These are phyloP conservation scores for Globisporangium spinosum DNA, from an alignment of 352 stramenopile species.

Conservation along the genomic window DNA sequence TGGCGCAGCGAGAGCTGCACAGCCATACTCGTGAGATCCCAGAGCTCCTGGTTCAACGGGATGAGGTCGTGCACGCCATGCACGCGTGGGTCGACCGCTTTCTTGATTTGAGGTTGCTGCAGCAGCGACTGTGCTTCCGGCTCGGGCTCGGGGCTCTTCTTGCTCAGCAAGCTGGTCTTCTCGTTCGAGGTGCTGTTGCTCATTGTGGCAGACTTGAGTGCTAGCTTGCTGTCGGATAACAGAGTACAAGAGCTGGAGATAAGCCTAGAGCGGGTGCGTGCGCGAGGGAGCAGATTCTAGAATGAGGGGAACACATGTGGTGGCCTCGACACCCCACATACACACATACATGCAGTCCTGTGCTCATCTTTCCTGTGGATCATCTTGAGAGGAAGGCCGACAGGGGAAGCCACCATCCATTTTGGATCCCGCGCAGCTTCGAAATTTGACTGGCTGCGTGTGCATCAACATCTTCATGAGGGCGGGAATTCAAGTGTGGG, in stretches of 20 bases:
- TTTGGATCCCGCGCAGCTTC: not conserved
- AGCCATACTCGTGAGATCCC: slow-evolving; percentile 61
- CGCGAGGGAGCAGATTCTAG: not conserved
- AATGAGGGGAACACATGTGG: not conserved
- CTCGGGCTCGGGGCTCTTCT: slow-evolving; percentile 5
- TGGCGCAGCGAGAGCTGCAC: slow-evolving; percentile 71
- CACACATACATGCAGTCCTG: too few relatives aligned
- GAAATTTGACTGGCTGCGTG: not conserved
- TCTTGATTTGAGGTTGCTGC: not conserved
- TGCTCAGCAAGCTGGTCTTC: slow-evolving; percentile 5
- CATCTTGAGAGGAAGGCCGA: not conserved
- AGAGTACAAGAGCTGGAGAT: not conserved
- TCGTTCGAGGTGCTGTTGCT: not conserved
- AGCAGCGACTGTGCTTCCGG: not conserved
- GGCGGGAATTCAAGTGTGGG: not conserved
- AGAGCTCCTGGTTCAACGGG: slow-evolving; percentile 39
- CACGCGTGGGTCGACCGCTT: not conserved
- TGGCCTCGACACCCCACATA: not conserved
- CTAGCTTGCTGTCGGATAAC: not conserved
- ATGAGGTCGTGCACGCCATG: slow-evolving; percentile 8
- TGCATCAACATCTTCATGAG: not conserved
- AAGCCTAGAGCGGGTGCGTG: not conserved
- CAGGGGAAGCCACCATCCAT: not conserved
- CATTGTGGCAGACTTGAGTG: not conserved
- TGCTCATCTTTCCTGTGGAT: not conserved